Base-by-base conservation (phyloP, 352 stramenopile genomes). In the Phytophthora tubulina region DNA sequence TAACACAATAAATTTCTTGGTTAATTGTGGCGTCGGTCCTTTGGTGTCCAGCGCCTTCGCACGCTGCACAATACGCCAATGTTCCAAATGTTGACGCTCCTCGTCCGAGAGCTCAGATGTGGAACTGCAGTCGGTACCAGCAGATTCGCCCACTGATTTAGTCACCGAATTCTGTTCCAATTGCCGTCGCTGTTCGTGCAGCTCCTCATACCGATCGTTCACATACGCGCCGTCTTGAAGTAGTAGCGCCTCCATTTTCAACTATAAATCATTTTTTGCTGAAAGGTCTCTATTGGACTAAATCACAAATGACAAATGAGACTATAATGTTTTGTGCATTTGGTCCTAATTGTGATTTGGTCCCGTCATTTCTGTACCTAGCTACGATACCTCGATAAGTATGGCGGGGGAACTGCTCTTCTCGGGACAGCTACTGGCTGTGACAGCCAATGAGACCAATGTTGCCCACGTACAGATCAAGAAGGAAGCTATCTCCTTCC, bases 401-500 rank as follows among this genome's bases (percentile, higher is more conserved):
- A 73, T 74, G 58, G 21, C 33, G 39, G 39, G n/a, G 38, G 71
- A 81, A 33, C 58, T 93, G 67, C 79, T 95, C 44, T 95, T 91
- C 57, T 85, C 81, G 6, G 86, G 86, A 10, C 79, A 74, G 3
- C 62, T 95, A 48, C 78, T 95, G 70, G 85, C 75, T 49, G 67
- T 92, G 60, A 79, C 76, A 50, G 60, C 70, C 10, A 64, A 78
- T 14, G 75, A 74, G 13, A 76, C 75, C 13, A 68, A 56, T n/a
- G 73, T 33, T 5, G 49, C 49, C 14, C 71, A 84, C 42, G 79
- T 94, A 54, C 84, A 94, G 70, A 86, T 94, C 49, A 70, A 95
- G 58, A 81, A 88, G 53, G 81, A 90, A 10, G 79, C 88, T 15
- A 86, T 94, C 11, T 83, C 75, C 6, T 94, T 94, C 63, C 75